Evolutionary conservation across 345 rosid species (phyloP).

Genomic region (Clarkia xantiana): DNA sequence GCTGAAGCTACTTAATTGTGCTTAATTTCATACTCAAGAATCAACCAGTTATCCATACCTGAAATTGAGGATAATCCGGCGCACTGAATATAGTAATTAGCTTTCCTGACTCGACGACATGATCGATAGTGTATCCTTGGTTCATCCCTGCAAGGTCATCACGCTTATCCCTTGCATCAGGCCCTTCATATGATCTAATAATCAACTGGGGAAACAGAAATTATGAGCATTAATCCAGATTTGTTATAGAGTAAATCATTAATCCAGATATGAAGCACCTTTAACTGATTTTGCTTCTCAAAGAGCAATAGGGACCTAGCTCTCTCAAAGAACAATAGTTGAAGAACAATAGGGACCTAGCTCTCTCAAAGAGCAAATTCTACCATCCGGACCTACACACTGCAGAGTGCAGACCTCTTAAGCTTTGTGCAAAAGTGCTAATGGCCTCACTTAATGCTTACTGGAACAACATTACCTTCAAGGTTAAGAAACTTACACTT

Average conservation of each 20-base stretch:
- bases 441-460: too few species aligned
- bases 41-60: constrained; percentile 24
- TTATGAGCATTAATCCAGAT: not conserved
- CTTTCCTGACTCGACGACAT: constrained; percentile 71
- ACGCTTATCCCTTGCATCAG: constrained; percentile 95
- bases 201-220: constrained; percentile 54
- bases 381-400: too few species aligned
- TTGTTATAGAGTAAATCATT: not conserved
- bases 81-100: constrained; percentile 87
- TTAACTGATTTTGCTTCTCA: constrained; percentile 46
- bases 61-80: constrained; percentile 97
- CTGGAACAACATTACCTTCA: too few species aligned
- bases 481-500: too few species aligned
- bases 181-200: constrained; percentile 97
- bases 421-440: too few species aligned
- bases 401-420: too few species aligned
- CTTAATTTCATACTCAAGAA: too few species aligned
- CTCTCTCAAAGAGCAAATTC: too few species aligned
- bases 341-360: too few species aligned
- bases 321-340: too few species aligned
- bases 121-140: constrained; percentile 82
- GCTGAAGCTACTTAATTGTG: too few species aligned
- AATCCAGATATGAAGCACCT: constrained; percentile 26
- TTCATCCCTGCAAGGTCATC: constrained; percentile 72
- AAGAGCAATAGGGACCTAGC: constrained; percentile 93